Evolutionary conservation across 2,329 filamentous ascomycete species (phyloP).

Genomic region (Phaeosphaeria sp.): DNA sequence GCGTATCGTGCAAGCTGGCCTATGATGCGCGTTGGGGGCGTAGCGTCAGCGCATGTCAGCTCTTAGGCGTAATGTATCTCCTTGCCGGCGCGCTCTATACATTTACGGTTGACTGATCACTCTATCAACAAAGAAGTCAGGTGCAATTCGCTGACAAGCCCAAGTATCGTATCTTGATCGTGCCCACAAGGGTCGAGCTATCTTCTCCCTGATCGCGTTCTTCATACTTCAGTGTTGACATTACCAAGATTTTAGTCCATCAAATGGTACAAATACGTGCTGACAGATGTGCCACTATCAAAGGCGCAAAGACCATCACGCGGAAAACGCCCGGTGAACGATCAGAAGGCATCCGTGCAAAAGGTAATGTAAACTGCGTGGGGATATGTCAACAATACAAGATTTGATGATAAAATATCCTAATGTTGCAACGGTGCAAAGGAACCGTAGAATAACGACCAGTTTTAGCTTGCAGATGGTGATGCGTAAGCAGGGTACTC

Average conservation of each 20-base stretch:
- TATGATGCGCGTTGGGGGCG: not conserved
- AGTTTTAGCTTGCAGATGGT: not conserved
- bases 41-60: constrained; percentile 2
- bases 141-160: not conserved
- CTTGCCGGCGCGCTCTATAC: not conserved
- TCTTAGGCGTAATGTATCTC: not conserved
- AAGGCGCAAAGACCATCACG: not conserved
- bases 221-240: not conserved
- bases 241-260: not conserved
- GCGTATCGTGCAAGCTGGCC: not conserved
- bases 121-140: not conserved
- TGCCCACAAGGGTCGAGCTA: not conserved
- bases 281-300: not conserved
- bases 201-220: not conserved
- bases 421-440: not conserved
- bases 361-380: not conserved
- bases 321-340: not conserved
- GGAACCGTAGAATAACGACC: not conserved
- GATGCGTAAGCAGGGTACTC: not conserved
- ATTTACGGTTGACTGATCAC: not conserved
- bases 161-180: not conserved
- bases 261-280: not conserved
- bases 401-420: not conserved
- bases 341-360: not conserved
- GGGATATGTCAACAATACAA: not conserved